A percentile compares a stretch with the other conserved stretches of the same genome.
Evolutionary conservation across 495 filamentous ascomycete genomes (phyloP).

Genomic region (Penicillium coprophilum): DNA sequence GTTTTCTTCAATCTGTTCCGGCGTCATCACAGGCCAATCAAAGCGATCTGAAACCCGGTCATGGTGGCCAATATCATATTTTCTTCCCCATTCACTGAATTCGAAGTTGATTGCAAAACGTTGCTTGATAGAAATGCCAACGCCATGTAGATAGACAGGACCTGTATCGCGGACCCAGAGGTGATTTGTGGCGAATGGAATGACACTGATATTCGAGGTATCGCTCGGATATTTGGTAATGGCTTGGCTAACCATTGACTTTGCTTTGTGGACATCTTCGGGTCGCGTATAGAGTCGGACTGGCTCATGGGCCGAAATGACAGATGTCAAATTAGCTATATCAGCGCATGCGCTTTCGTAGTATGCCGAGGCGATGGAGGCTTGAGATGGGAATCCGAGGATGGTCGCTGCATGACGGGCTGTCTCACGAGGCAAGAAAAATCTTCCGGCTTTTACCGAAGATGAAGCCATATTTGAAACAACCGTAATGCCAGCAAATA

Average conservation of each 20-base stretch:
- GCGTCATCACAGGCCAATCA: conserved; percentile 14
- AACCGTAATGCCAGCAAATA: neutral
- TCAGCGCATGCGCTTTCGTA: conserved; percentile 23
- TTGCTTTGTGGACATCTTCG: conserved; percentile 17
- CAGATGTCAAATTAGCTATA: conserved; percentile 20
- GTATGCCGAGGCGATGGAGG: conserved; percentile 17
- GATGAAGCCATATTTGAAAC: conserved; percentile 5
- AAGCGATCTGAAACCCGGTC: conserved; percentile 7
- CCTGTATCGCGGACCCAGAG: conserved; percentile 28
- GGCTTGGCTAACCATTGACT: conserved; percentile 10
- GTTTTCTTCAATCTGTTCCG: conserved; percentile 17
- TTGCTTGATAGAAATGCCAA: neutral
- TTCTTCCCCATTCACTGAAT: conserved; percentile 27
- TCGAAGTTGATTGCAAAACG: conserved; percentile 24
- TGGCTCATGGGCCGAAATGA: conserved; percentile 24
- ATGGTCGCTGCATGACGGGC: conserved; percentile 24
- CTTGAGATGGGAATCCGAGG: conserved; percentile 26
- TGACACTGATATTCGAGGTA: conserved; percentile 8
- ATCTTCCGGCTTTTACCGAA: conserved; percentile 2
- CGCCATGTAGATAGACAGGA: conserved; percentile 19
- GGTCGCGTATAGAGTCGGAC: conserved; percentile 19
- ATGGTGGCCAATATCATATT: conserved; percentile 3
- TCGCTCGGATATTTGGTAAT: conserved; percentile 1
- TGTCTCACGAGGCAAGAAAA: conserved; percentile 16
- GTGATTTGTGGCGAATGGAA: conserved; percentile 23